Evolutionary conservation across 805 yeast species (phyloP).

Genomic region (Saturnispora dispora): DNA sequence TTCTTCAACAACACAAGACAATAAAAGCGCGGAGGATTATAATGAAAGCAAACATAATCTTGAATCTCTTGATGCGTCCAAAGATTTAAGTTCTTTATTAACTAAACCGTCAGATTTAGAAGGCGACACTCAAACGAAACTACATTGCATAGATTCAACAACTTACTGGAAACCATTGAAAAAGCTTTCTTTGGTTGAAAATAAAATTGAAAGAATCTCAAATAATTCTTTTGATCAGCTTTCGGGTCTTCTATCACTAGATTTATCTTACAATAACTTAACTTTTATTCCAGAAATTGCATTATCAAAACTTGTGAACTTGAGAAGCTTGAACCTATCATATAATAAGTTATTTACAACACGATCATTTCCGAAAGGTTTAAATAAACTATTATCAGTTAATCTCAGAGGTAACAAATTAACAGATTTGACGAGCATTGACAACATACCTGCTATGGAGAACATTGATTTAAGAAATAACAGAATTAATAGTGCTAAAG

Average conservation of each 20-base stretch:
- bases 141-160: neutral
- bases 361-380: constrained; percentile 29
- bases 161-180: constrained; percentile 30
- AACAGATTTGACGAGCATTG: constrained; percentile 35
- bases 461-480: constrained; percentile 48
- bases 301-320: constrained; percentile 36
- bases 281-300: constrained; percentile 42
- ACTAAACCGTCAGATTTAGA: neutral
- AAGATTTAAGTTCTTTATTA: neutral
- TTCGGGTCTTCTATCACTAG: constrained; percentile 34
- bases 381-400: constrained; percentile 36
- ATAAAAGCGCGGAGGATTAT: neutral
- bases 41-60: neutral
- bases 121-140: neutral
- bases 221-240: constrained; percentile 25
- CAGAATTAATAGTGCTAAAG: constrained; percentile 28
- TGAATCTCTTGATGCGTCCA: neutral
- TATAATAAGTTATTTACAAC: constrained; percentile 34
- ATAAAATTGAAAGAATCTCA: constrained; percentile 27
- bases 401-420: constrained; percentile 44
- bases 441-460: constrained; percentile 34
- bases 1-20: constrained; percentile 7
- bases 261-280: constrained; percentile 46
- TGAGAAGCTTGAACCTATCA: constrained; percentile 46
- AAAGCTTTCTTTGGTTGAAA: constrained; percentile 34